Percentiles rank a stretch among this genome's conserved stretches.
These are phyloP conservation scores for Chlamydomonas schloesseri DNA, from an alignment of 139 green algal genomes.

Conservation along the genomic window DNA sequence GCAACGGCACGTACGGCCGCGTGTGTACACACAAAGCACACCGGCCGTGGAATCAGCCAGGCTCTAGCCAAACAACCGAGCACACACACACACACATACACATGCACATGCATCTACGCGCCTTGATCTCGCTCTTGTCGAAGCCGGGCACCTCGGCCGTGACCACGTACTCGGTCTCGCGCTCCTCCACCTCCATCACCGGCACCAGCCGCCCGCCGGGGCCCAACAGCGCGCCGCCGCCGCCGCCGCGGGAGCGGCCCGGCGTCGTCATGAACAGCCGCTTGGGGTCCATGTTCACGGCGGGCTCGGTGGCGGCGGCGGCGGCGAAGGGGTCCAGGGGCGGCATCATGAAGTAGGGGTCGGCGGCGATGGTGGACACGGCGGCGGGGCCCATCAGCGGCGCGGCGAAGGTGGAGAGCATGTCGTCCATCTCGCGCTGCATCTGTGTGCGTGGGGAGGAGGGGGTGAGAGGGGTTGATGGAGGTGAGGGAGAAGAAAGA, in stretches of 20 bases:
- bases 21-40: no score
- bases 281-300: no score
- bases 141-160: slow-evolving; percentile 44
- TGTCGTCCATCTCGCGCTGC: slow-evolving; percentile 40
- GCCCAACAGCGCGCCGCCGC: neutral
- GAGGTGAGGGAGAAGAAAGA: no score
- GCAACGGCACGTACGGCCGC: neutral
- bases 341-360: slow-evolving; percentile 10
- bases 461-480: no score
- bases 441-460: neutral
- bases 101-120: neutral
- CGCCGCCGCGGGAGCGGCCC: no score
- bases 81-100: no score
- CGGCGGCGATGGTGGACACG: neutral
- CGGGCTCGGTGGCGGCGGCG: neutral
- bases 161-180: slow-evolving; percentile 28
- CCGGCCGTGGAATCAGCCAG: no score
- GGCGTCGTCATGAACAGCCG: no score
- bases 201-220: neutral
- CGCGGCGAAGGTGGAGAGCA: slow-evolving; percentile 34
- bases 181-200: slow-evolving; percentile 38
- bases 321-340: slow-evolving; percentile 9
- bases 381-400: neutral
- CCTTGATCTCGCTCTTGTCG: slow-evolving; percentile 49
- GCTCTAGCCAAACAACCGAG: no score